Conservation (phyloP, 495 filamentous ascomycete species). For the Aspergillus sparsus region DNA sequence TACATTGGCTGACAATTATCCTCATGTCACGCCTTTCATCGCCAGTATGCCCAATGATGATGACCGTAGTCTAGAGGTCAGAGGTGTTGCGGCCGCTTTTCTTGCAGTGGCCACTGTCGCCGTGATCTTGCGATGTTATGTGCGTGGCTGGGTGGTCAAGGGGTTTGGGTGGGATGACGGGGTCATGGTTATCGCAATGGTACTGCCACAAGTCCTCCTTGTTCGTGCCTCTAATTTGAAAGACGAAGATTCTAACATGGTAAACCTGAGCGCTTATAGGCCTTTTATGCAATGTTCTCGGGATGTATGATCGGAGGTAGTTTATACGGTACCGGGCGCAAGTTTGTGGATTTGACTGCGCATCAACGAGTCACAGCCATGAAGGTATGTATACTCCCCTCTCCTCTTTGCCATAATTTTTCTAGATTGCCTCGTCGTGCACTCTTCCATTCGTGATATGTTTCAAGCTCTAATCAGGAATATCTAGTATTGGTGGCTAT, state of each 20-base stretch:
- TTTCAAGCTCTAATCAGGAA: neutral
- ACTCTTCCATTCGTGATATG: too few species aligned
- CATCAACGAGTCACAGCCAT: constrained; percentile 39
- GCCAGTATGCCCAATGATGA: constrained; percentile 22
- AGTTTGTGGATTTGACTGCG: constrained; percentile 28
- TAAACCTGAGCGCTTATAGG: neutral
- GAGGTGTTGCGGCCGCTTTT: constrained; percentile 40
- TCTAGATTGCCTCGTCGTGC: neutral
- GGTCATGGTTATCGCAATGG: constrained; percentile 40
- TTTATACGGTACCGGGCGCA: constrained; percentile 39
- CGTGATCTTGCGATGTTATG: constrained; percentile 47
- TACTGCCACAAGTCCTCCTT: constrained; percentile 14
- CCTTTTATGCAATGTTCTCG: constrained; percentile 36
- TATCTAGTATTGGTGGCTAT: constrained; percentile 44
- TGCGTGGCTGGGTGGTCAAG: constrained; percentile 42
- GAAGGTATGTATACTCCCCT: constrained; percentile 28
- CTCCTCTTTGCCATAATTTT: neutral
- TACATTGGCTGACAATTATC: neutral
- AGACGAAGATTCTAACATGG: neutral
- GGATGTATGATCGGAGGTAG: constrained; percentile 44
- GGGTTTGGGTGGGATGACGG: constrained; percentile 48
- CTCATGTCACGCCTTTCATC: neutral
- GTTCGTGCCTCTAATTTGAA: neutral
- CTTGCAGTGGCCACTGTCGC: constrained; percentile 37
- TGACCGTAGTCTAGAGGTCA: constrained; percentile 34